Evolutionary conservation across 169 alveolate genomes (phyloP).

Genomic region (Plasmodium sp.): DNA sequence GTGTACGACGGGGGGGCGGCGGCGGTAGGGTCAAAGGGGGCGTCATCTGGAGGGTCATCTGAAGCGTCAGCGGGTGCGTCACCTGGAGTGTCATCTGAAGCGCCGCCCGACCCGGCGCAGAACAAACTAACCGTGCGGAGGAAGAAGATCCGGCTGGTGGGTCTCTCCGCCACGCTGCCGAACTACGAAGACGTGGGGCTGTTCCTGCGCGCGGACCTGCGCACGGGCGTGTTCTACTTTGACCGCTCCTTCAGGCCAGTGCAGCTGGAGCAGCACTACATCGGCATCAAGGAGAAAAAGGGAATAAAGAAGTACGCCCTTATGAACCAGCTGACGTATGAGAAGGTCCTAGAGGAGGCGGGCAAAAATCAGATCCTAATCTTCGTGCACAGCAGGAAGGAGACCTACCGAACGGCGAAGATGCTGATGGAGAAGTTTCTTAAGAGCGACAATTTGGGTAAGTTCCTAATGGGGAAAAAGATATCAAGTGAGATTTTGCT

Average conservation of each 20-base stretch:
- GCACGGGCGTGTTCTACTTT: conserved; percentile 95
- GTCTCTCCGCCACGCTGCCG: conserved; percentile 99
- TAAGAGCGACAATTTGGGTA: conserved; percentile 87
- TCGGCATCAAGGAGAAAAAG: conserved; percentile 99
- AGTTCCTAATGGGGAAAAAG: conserved; percentile 91
- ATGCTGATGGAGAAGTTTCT: conserved; percentile 93
- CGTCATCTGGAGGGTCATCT: too few relatives aligned
- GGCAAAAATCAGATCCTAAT: conserved; percentile 93
- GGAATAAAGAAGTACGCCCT: conserved; percentile 95
- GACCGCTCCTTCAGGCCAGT: conserved; percentile 99
- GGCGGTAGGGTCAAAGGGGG: background rate
- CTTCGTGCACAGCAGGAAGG: conserved; percentile 99
- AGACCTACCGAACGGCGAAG: conserved; percentile 97
- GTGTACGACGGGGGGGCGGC: conserved; percentile 77
- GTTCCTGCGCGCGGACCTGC: conserved; percentile 94
- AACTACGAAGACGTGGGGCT: conserved; percentile 99
- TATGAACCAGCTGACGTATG: conserved; percentile 97
- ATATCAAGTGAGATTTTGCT: conserved; percentile 93
- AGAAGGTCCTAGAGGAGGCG: conserved; percentile 90
- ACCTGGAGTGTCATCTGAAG: background rate
- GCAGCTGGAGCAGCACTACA: conserved; percentile 95
- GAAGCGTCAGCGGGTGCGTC: background rate
- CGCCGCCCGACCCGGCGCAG: background rate
- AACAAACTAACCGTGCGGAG: background rate
- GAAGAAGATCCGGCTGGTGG: conserved; percentile 90